Base-by-base conservation (phyloP, 306 rosid species). In the Alnus rubra region DNA sequence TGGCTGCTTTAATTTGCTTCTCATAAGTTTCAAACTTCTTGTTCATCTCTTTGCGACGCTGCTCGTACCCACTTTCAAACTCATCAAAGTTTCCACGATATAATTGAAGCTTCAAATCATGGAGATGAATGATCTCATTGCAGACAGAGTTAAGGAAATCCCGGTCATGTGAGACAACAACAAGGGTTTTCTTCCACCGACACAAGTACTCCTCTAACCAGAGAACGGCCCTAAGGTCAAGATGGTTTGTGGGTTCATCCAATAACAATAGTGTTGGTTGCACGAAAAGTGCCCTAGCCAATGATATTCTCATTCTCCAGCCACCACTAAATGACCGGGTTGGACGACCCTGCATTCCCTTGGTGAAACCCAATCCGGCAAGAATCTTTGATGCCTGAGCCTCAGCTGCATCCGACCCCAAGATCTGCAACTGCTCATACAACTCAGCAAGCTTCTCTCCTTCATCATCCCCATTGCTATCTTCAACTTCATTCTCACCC, bases 241-340 rank as follows among this genome's bases (percentile, higher is more conserved):
- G 91, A 84, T 90, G 92, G 74, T 88, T 90, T 30, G 90, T 90
- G 64, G 90, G 94, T 78, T 90, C 92, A 83, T 90, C 94, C 30
- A 92, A 89, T 73, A 92, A 78, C 48, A 92, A 76, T 49, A 90
- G 90, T n/a, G 94, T 92, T 55, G 92, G 92, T 74, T 92, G 93
- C 60, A 86, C 92, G 74, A 92, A 92, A 65, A 92, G 93, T 50
- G 90, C 94, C 75, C 94, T 84, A 39, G 94, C 94, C 78, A 92
- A 78, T 68, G 94, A 88, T 75, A 88, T 86, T 80, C 94, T 90
- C 92, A 90, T 90, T 73, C 92, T 86, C 94, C 90, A 86, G 71
- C 93, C 93, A 75, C 97, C 97, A 78, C 92, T 90, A 73, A 90
- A 90, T 73, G 97, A 92, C 30, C 90, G 88, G 42, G 95, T 90